These are phyloP conservation scores for Ceratobasidium sp. DNA, from an alignment of 1,284 basidiomycete genomes.

Conservation along the genomic window DNA sequence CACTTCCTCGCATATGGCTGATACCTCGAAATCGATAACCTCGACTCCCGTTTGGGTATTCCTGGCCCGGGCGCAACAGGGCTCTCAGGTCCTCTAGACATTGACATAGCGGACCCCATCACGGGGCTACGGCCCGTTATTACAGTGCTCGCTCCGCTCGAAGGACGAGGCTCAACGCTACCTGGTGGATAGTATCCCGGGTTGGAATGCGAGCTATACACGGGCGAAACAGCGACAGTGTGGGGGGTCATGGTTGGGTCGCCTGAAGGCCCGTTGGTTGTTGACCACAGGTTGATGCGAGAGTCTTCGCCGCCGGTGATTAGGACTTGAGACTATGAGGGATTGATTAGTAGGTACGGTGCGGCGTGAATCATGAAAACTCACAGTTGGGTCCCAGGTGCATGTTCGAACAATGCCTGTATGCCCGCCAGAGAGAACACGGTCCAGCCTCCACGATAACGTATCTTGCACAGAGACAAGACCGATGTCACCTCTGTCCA, in stretches of 20 bases:
- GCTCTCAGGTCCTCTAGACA: conserved; percentile 32
- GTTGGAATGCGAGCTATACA: conserved; percentile 36
- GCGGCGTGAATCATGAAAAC: conserved; percentile 43
- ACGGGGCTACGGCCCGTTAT: conserved; percentile 24
- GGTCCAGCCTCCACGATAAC: conserved; percentile 62
- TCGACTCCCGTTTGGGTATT: conserved; percentile 35
- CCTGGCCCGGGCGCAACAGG: conserved; percentile 37
- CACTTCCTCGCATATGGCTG: conserved; percentile 40
- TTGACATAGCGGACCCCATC: conserved; percentile 10
- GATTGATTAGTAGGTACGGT: conserved; percentile 34
- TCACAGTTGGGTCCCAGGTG: conserved; percentile 65
- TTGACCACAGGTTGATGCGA: conserved; percentile 63
- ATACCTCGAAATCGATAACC: conserved; percentile 35
- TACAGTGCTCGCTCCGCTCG: conserved; percentile 18
- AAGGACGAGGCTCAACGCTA: conserved; percentile 38
- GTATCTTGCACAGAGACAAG: conserved; percentile 57
- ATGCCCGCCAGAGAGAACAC: conserved; percentile 64
- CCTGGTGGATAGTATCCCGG: conserved; percentile 30
- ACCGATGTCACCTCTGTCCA: conserved; percentile 66
- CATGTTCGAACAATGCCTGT: conserved; percentile 67
- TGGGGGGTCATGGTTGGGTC: conserved; percentile 29
- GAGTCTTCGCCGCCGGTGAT: conserved; percentile 73
- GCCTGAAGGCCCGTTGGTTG: conserved; percentile 3
- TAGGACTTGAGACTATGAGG: conserved; percentile 59
- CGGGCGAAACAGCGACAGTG: conserved; percentile 22